Evolutionary conservation across 305 asterid genomes (phyloP).

Genomic region (Fraxinus greggii): DNA sequence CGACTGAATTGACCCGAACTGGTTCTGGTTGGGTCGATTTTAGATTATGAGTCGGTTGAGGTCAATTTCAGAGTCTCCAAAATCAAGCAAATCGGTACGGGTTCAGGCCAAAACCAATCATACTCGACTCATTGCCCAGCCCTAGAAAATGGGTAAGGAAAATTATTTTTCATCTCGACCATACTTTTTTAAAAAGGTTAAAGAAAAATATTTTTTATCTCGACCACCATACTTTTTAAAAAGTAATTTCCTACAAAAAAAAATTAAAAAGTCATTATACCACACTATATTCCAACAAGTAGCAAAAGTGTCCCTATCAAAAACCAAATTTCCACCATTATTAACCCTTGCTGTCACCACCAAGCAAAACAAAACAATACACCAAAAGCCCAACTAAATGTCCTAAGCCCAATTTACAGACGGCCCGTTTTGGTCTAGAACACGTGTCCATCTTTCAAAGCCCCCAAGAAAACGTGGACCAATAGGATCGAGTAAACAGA

Average conservation of each 20-base stretch:
- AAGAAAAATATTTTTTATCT: background rate
- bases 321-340: background rate
- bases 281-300: background rate
- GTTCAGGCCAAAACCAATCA: too few species aligned
- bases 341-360: background rate
- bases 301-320: background rate
- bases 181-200: background rate
- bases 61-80: too few species aligned
- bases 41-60: too few species aligned
- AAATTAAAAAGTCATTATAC: background rate
- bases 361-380: background rate
- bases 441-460: conserved; percentile 27
- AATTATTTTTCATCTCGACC: background rate
- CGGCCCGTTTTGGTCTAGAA: background rate
- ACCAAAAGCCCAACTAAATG: background rate
- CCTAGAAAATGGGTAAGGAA: too few species aligned
- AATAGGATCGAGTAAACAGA: conserved; percentile 58
- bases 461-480: conserved; percentile 36
- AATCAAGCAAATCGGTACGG: too few species aligned
- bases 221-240: background rate
- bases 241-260: background rate
- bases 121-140: too few species aligned
- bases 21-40: too few species aligned
- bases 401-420: background rate
- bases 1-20: too few species aligned